phyloP scores from a whole-genome alignment of 2,329 filamentous ascomycete genomes.

The Aureobasidium pullulans region DNA sequence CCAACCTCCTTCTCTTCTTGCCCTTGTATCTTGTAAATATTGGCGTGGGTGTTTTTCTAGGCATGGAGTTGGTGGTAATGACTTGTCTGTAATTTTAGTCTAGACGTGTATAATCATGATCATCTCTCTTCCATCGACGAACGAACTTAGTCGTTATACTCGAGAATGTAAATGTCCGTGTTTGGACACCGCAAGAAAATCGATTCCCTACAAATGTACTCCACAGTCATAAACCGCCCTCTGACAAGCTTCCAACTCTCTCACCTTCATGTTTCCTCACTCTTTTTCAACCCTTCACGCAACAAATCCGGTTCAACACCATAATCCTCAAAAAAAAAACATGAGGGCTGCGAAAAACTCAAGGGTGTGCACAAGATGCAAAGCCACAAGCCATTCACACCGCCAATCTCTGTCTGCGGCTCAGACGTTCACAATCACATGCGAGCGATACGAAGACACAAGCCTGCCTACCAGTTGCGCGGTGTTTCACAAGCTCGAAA shows the following conservation, averaged over 20 bases:
- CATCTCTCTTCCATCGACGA: not conserved
- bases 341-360: too few species aligned
- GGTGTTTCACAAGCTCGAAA: not conserved
- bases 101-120: not conserved
- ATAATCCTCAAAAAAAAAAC: too few species aligned
- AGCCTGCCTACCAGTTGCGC: not conserved
- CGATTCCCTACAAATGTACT: not conserved
- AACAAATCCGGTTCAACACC: too few species aligned
- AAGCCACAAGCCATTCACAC: not conserved
- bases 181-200: not conserved
- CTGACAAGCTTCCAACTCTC: not conserved
- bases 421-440: not conserved
- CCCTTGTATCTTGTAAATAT: not conserved
- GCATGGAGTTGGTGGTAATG: not conserved
- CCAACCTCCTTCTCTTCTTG: not conserved
- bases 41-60: not conserved
- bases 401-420: not conserved
- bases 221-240: not conserved
- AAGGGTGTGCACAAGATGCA: too few species aligned
- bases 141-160: not conserved
- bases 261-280: too few species aligned
- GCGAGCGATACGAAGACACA: not conserved
- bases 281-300: too few species aligned
- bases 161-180: too few species aligned
- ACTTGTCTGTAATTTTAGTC: not conserved